Evolutionary conservation across 768 basidiomycete species (phyloP).

Genomic region (Psilocybe subaeruginosa): DNA sequence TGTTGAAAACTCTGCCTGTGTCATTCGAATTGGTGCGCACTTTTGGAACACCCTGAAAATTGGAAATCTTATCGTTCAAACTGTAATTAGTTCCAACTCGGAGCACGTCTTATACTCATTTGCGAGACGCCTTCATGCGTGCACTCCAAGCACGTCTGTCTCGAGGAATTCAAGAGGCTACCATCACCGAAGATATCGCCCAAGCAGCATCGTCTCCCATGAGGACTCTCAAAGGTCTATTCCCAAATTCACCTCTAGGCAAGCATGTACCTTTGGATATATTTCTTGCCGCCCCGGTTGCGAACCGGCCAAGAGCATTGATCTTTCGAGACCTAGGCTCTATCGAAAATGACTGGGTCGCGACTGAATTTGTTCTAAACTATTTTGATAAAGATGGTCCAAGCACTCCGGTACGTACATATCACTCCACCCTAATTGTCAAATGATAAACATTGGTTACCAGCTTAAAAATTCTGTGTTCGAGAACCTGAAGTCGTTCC

Average conservation of each 20-base stretch:
- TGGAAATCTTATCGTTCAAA: not conserved
- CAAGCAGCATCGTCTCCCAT: slow-evolving; percentile 61
- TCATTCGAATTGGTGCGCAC: slow-evolving; percentile 70
- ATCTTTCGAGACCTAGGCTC: slow-evolving; percentile 75
- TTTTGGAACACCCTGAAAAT: not conserved
- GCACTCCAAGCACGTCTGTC: slow-evolving; percentile 66
- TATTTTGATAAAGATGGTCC: slow-evolving; percentile 75
- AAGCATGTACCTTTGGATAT: slow-evolving; percentile 75
- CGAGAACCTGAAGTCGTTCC: slow-evolving; percentile 32
- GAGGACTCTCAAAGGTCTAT: slow-evolving; percentile 73
- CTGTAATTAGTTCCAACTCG: slow-evolving; percentile 70
- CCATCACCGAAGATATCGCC: slow-evolving; percentile 63
- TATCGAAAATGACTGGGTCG: slow-evolving; percentile 75
- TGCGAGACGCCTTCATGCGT: slow-evolving; percentile 84
- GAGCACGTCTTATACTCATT: slow-evolving; percentile 74
- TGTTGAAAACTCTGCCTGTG: slow-evolving; percentile 66
- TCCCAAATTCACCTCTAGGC: slow-evolving; percentile 68
- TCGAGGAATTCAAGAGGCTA: slow-evolving; percentile 50
- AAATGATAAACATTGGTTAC: not conserved
- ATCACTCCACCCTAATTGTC: not conserved
- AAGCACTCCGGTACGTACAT: slow-evolving; percentile 66
- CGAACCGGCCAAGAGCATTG: slow-evolving; percentile 52
- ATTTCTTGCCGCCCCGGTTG: slow-evolving; percentile 60
- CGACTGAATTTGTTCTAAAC: slow-evolving; percentile 70
- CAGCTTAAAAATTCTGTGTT: slow-evolving; percentile 58